A percentile compares a stretch with the other conserved stretches of the same genome.
phyloP scores from a whole-genome alignment of 257 asterid genomes.

The Penstemon davidsonii region DNA sequence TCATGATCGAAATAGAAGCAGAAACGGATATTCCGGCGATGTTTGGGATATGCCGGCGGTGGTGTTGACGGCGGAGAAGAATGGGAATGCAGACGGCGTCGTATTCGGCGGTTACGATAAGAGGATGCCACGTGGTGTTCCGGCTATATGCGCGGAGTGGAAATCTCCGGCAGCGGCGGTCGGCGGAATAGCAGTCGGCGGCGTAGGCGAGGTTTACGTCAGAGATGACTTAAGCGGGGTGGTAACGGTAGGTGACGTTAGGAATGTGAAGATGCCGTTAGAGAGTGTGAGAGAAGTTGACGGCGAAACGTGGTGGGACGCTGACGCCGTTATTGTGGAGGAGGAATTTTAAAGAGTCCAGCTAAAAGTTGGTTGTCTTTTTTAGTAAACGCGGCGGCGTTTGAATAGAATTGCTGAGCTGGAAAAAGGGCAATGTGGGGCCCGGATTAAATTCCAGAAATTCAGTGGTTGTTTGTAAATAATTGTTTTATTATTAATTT shows the following conservation, averaged over 20 bases:
- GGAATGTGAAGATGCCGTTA: conserved; percentile 64
- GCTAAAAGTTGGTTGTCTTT: neutral
- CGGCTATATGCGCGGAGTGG: conserved; percentile 78
- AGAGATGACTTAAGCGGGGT: conserved; percentile 59
- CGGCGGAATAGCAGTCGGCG: conserved; percentile 29
- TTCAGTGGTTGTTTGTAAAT: too few relatives aligned
- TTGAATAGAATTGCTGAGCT: neutral
- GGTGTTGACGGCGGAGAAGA: conserved; percentile 48
- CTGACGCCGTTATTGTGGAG: conserved; percentile 69
- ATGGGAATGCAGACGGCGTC: conserved; percentile 44
- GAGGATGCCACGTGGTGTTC: conserved; percentile 50
- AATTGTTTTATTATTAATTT: too few relatives aligned
- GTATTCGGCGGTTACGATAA: conserved; percentile 59
- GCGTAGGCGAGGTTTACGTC: conserved; percentile 53
- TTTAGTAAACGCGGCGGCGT: too few relatives aligned
- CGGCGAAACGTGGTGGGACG: conserved; percentile 72
- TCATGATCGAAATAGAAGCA: conserved; percentile 13
- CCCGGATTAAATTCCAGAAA: too few relatives aligned
- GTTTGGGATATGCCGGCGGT: conserved; percentile 38
- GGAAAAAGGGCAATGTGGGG: neutral
- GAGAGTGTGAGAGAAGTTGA: conserved; percentile 41
- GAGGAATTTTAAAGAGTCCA: conserved; percentile 33
- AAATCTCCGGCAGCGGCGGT: conserved; percentile 28
- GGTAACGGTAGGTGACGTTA: conserved; percentile 74
- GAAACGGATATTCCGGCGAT: conserved; percentile 22